Evolutionary conservation across 495 filamentous ascomycete species (phyloP), one percentile per base, ranked within the genome.

Genomic region (Annulohypoxylon nitens): DNA sequence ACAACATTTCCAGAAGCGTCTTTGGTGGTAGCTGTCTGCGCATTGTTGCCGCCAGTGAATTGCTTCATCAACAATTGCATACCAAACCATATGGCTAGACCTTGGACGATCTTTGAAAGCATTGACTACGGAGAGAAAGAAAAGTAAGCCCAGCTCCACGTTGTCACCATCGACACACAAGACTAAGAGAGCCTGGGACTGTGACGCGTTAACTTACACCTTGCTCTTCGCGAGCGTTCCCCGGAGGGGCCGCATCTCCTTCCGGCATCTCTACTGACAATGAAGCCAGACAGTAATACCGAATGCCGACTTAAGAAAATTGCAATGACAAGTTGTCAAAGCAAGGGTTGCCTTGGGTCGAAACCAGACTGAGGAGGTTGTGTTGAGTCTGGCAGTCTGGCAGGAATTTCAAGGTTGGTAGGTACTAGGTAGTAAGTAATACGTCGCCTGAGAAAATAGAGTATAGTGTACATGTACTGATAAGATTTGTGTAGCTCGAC

Each of bases 21-120:
- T 53, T 79, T 83, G 11, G 77, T 77, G 2, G 85, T 81, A 39
- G 79, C 86, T 62, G 80, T 81, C 41, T 80, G 79, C 18, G 76
- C 75, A 69, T 86, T 85, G 26, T 86, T 87, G n/a, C 81, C 76
- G 63, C 85, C 83, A 12, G 79, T 71, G 61, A 82, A 78, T 70
- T 85, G 82, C 66, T 82, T 84, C 78, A 85, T 80, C 45, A 81
- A 64, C 37, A 86, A 77, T 64, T 86, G 83, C 71, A 86, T 76
- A n/a, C 79, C 82, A 70, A 82, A 78, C 76, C 79, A 86, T 67
- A 86, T 79, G 25, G 74, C 78, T 20, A 81, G 62, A n/a, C 74
- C 77, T 65, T 84, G 81, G 50, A 79, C 39, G 16, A 86, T 75
- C 64, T 81, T 86, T 47, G 5, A 69, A 30, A 84, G 64, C 41